Percentiles rank a stretch among this genome's conserved stretches.
These are phyloP conservation scores for Raffaelea arxii DNA, from an alignment of 2,329 filamentous ascomycete genomes.

Conservation along the genomic window DNA sequence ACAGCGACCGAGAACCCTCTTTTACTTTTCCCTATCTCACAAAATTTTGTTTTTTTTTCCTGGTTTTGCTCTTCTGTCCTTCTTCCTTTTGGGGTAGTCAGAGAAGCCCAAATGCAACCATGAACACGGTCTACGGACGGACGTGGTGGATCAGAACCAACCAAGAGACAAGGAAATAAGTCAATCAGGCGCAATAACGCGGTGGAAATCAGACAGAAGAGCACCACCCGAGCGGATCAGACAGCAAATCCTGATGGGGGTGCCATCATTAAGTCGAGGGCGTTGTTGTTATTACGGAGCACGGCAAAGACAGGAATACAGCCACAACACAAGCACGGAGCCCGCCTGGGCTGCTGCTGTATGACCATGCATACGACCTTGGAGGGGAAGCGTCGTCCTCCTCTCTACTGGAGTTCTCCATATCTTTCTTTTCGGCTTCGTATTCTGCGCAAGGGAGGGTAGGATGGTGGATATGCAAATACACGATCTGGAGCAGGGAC, in stretches of 20 bases:
- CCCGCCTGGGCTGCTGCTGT: not conserved
- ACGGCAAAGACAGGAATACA: not conserved
- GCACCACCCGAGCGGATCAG: not conserved
- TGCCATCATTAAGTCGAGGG: not conserved
- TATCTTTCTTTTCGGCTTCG: not conserved
- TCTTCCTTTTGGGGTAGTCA: too few relatives aligned
- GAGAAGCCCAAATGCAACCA: constrained; percentile 3
- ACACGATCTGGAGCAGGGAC: not conserved
- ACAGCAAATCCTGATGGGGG: not conserved
- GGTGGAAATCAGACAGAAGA: too few relatives aligned
- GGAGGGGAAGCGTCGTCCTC: too few relatives aligned
- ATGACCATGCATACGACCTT: not conserved
- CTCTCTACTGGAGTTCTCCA: too few relatives aligned
- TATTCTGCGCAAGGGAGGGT: not conserved
- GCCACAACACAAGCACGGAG: too few relatives aligned
- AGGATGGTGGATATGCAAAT: not conserved
- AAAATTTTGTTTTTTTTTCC: not conserved
- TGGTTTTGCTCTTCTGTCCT: not conserved
- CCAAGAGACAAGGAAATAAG: too few relatives aligned
- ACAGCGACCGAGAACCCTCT: not conserved
- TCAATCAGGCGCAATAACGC: too few relatives aligned
- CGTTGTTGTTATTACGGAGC: not conserved
- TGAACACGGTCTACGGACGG: not conserved
- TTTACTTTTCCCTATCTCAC: too few relatives aligned
- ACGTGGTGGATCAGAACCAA: too few relatives aligned